These are phyloP conservation scores for Cladosporium sp. DNA, from an alignment of 2,329 filamentous ascomycete species.

Conservation along the genomic window DNA sequence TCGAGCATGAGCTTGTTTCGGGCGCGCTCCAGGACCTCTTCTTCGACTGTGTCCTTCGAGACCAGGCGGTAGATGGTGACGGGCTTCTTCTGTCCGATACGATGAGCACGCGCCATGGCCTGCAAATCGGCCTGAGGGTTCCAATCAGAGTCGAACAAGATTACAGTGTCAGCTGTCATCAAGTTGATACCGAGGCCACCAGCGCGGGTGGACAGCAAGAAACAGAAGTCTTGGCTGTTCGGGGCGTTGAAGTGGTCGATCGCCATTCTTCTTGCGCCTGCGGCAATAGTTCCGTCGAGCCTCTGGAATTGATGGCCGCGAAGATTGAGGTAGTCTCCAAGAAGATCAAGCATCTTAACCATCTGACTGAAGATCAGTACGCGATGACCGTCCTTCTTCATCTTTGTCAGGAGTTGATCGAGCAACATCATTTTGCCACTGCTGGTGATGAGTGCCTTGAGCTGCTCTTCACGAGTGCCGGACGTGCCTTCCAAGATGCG, in stretches of 20 bases:
- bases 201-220: conserved; percentile 89
- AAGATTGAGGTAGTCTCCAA: conserved; percentile 89
- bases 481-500: conserved; percentile 72
- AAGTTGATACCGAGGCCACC: conserved; percentile 98
- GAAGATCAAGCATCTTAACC: conserved; percentile 97
- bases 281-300: conserved; percentile 90
- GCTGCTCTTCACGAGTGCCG: conserved; percentile 79
- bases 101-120: conserved; percentile 96
- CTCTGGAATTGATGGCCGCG: conserved; percentile 95
- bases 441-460: conserved; percentile 91
- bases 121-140: conserved; percentile 98
- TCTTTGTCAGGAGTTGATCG: conserved; percentile 89
- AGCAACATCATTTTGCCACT: conserved; percentile 99
- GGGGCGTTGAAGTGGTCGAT: conserved; percentile 99
- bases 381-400: conserved; percentile 90
- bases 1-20: conserved; percentile 97
- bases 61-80: conserved; percentile 96
- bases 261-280: conserved; percentile 82
- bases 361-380: conserved; percentile 99
- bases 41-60: conserved; percentile 97
- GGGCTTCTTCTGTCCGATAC: conserved; percentile 93
- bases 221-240: conserved; percentile 93
- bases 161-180: conserved; percentile 97
- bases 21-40: conserved; percentile 93
- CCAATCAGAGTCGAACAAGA: conserved; percentile 98